These are phyloP conservation scores for Fusarium compactum DNA, from an alignment of 2,329 filamentous ascomycete genomes.

Conservation along the genomic window DNA sequence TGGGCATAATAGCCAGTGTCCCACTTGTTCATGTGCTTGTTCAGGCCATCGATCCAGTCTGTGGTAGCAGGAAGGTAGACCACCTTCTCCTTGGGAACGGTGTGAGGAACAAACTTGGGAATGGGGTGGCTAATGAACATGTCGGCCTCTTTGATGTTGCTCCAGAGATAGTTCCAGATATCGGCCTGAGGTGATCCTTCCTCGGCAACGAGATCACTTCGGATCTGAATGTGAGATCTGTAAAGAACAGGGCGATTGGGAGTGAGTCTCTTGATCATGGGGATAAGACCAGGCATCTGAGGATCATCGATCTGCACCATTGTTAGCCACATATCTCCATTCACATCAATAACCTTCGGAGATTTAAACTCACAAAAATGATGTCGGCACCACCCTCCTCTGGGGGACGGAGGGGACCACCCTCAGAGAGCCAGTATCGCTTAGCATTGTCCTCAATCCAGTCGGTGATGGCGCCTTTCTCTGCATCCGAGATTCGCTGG, in stretches of 20 bases:
- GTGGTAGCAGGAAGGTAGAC: slow-evolving; percentile 84
- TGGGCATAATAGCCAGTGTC: slow-evolving; percentile 80
- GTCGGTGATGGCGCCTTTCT: slow-evolving; percentile 71
- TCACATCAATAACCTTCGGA: too few relatives aligned
- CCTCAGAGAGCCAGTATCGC: slow-evolving; percentile 77
- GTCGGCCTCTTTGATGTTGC: slow-evolving; percentile 76
- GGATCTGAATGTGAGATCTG: slow-evolving; percentile 85
- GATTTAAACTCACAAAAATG: slow-evolving; percentile 66
- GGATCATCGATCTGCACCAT: slow-evolving; percentile 76
- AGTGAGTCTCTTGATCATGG: slow-evolving; percentile 77
- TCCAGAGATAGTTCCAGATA: slow-evolving; percentile 82
- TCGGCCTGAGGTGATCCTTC: slow-evolving; percentile 75
- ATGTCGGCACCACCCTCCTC: slow-evolving; percentile 80
- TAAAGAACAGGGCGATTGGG: slow-evolving; percentile 83
- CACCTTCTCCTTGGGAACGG: slow-evolving; percentile 74
- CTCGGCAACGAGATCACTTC: slow-evolving; percentile 75
- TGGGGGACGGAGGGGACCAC: slow-evolving; percentile 73
- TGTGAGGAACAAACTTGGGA: slow-evolving; percentile 77
- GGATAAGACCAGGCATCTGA: slow-evolving; percentile 84
- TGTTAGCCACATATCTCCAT: neutral
- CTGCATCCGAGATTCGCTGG: slow-evolving; percentile 72
- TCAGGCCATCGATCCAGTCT: slow-evolving; percentile 86
- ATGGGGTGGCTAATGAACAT: slow-evolving; percentile 88
- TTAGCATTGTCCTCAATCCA: slow-evolving; percentile 82
- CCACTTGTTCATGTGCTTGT: slow-evolving; percentile 78